These are phyloP conservation scores for Nakataea oryzae DNA, from an alignment of 2,329 filamentous ascomycete genomes.

Conservation along the genomic window DNA sequence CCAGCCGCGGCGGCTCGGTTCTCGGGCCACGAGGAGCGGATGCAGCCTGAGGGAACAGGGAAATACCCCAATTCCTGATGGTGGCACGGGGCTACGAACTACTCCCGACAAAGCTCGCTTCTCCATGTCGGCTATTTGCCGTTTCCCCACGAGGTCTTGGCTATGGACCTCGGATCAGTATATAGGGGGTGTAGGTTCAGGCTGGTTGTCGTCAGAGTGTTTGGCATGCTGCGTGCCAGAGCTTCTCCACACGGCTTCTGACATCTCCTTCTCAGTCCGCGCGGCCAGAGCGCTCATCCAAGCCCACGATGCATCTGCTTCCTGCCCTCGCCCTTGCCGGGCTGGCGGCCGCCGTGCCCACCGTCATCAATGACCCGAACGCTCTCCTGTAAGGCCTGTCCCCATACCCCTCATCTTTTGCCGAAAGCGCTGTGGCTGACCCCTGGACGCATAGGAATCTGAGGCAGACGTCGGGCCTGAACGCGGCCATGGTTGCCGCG, in stretches of 20 bases:
- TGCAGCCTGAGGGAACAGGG: background rate
- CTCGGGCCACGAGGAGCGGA: background rate
- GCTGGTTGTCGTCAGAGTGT: background rate
- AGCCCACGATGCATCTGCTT: background rate
- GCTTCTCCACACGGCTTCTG: background rate
- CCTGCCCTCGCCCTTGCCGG: background rate
- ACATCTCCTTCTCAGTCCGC: background rate
- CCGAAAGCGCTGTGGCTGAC: background rate
- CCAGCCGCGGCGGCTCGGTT: background rate
- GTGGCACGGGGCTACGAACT: no score
- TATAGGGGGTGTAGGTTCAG: background rate
- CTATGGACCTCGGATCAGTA: background rate
- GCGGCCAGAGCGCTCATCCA: background rate
- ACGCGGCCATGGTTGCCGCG: constrained; percentile 15
- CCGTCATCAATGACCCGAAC: background rate
- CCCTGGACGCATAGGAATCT: background rate
- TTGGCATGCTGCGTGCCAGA: background rate
- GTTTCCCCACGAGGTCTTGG: background rate
- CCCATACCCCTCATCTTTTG: background rate
- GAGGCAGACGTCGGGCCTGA: constrained; percentile 8
- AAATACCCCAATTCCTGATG: background rate
- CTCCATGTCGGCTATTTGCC: background rate
- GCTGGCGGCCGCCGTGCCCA: background rate
- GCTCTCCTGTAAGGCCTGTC: background rate
- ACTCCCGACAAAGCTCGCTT: background rate